These are phyloP conservation scores for Septoria petroselini DNA, from an alignment of 2,329 filamentous ascomycete species.

Conservation along the genomic window DNA sequence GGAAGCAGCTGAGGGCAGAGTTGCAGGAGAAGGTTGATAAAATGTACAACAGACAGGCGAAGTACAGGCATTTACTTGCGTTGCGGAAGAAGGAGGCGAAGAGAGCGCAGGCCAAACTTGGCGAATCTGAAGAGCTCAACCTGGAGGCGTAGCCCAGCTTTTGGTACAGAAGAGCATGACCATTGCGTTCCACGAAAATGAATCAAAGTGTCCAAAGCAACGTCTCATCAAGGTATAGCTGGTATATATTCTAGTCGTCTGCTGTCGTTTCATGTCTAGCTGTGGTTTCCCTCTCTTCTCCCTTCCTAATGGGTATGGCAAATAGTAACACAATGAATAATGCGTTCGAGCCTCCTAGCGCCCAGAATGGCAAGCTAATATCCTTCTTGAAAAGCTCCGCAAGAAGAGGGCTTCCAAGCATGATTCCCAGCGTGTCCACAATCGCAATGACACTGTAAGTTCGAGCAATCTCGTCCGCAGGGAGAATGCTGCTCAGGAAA, in stretches of 20 bases:
- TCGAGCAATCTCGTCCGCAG: slow-evolving; percentile 53
- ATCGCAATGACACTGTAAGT: slow-evolving; percentile 54
- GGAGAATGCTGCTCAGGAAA: slow-evolving; percentile 54
- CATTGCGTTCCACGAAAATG: too few species aligned
- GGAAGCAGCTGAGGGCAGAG: slow-evolving; percentile 6
- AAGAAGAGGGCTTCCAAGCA: slow-evolving; percentile 49
- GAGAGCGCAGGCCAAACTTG: not conserved
- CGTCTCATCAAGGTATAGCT: too few species aligned
- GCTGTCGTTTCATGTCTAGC: not conserved
- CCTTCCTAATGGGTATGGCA: slow-evolving; percentile 33
- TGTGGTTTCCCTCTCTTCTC: slow-evolving; percentile 25
- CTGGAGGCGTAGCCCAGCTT: not conserved
- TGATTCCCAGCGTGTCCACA: slow-evolving; percentile 50
- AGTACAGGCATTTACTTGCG: not conserved
- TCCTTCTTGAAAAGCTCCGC: slow-evolving; percentile 50
- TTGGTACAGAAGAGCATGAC: too few species aligned
- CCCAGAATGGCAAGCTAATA: slow-evolving; percentile 52
- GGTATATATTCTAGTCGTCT: not conserved
- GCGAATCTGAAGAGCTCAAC: not conserved
- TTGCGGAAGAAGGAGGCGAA: not conserved
- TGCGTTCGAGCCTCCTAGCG: slow-evolving; percentile 37
- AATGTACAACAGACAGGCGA: slow-evolving; percentile 8
- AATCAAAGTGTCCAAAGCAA: too few species aligned
- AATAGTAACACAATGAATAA: slow-evolving; percentile 24
- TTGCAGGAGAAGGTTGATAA: slow-evolving; percentile 10